phyloP scores from a whole-genome alignment of 2,329 filamentous ascomycete genomes.

The Orbilia ellipsospora region DNA sequence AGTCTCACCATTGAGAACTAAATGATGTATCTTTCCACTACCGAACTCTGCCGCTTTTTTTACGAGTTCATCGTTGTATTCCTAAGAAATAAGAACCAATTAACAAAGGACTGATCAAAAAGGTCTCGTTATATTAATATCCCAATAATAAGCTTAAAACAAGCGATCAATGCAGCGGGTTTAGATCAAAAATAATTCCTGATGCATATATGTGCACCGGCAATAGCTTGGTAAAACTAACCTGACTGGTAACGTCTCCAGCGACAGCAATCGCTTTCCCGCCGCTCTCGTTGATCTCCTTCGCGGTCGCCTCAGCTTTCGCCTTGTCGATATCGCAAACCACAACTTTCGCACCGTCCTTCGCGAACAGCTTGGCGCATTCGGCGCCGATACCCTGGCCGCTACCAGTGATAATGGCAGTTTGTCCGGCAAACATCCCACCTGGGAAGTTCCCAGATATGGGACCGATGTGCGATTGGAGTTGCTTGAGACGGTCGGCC shows the following conservation, averaged over 20 bases:
- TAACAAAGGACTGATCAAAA: slow-evolving; percentile 13
- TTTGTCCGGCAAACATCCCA: slow-evolving; percentile 81
- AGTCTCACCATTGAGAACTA: slow-evolving; percentile 88
- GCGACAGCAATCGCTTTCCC: slow-evolving; percentile 77
- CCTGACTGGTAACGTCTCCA: slow-evolving; percentile 72
- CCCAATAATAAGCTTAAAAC: no score
- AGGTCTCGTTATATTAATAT: neutral
- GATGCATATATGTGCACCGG: neutral
- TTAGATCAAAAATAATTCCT: no score
- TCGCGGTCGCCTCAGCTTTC: slow-evolving; percentile 77
- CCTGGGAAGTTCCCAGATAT: slow-evolving; percentile 73
- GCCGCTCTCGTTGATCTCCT: slow-evolving; percentile 74
- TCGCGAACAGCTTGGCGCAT: slow-evolving; percentile 81
- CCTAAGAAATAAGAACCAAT: slow-evolving; percentile 67
- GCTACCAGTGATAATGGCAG: slow-evolving; percentile 86
- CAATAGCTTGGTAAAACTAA: slow-evolving; percentile 1
- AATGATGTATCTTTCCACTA: slow-evolving; percentile 86
- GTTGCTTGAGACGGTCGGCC: slow-evolving; percentile 73
- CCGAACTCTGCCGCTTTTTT: slow-evolving; percentile 82
- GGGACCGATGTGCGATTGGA: slow-evolving; percentile 74
- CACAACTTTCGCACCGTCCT: slow-evolving; percentile 86
- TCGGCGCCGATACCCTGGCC: slow-evolving; percentile 91
- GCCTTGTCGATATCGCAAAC: slow-evolving; percentile 83
- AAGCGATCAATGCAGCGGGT: no score
- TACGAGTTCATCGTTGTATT: slow-evolving; percentile 78